phyloP scores from a whole-genome alignment of 2,329 filamentous ascomycete species.

The Achaetomium macrosporum region DNA sequence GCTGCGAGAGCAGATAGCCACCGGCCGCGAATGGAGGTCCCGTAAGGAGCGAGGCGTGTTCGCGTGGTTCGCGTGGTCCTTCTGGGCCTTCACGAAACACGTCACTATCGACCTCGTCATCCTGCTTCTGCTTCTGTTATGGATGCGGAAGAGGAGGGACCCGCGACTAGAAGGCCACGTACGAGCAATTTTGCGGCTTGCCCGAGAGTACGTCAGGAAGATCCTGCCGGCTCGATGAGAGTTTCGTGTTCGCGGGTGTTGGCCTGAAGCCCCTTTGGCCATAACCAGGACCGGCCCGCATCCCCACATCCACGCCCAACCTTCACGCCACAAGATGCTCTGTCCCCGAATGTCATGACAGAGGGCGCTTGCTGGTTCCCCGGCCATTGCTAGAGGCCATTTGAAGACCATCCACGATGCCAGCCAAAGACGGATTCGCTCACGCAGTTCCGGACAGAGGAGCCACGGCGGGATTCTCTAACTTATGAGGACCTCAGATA shows the following conservation, averaged over 20 bases:
- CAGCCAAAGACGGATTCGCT: too few species aligned
- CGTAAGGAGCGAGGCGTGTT: slow-evolving; percentile 59
- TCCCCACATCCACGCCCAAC: not conserved
- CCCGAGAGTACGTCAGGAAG: slow-evolving; percentile 54
- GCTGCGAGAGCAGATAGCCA: slow-evolving; percentile 81
- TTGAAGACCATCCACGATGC: too few species aligned
- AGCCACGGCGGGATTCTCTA: too few species aligned
- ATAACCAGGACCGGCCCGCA: not conserved
- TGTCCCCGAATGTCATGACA: too few species aligned
- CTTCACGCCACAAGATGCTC: too few species aligned
- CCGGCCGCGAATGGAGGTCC: slow-evolving; percentile 64
- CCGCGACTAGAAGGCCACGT: slow-evolving; percentile 68
- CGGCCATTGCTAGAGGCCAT: too few species aligned
- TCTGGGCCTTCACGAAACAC: slow-evolving; percentile 68
- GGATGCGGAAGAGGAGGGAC: slow-evolving; percentile 67
- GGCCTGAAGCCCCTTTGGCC: not conserved
- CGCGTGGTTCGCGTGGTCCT: slow-evolving; percentile 64
- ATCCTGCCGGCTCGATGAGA: slow-evolving; percentile 52
- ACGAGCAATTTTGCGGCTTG: slow-evolving; percentile 53
- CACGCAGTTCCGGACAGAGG: too few species aligned
- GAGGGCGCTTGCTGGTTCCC: too few species aligned
- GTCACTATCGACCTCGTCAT: slow-evolving; percentile 65
- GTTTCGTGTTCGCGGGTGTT: not conserved
- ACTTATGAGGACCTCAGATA: too few species aligned
- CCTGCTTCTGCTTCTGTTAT: slow-evolving; percentile 60